phyloP scores from a whole-genome alignment of 345 rosid genomes.

The Boechera stricta region DNA sequence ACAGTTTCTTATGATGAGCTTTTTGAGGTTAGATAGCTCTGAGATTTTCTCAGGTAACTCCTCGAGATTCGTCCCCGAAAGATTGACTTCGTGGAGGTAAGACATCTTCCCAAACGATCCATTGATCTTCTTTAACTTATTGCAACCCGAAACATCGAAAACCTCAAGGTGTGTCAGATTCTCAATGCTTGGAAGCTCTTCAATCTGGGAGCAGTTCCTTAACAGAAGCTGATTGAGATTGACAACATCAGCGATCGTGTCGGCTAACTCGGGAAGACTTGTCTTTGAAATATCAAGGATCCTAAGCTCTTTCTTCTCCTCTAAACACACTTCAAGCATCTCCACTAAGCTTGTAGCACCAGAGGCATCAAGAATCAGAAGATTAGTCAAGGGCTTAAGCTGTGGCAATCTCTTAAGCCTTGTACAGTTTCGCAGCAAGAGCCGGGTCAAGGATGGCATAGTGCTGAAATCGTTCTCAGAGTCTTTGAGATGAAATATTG shows the following conservation, averaged over 20 bases:
- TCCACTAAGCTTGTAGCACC: slow-evolving; percentile 44
- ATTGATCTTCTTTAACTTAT: slow-evolving; percentile 12
- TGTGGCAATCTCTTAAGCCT: slow-evolving; percentile 40
- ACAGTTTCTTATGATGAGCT: slow-evolving; percentile 14
- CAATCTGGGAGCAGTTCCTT: slow-evolving; percentile 47
- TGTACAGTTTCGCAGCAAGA: slow-evolving; percentile 41
- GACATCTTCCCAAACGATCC: slow-evolving; percentile 47
- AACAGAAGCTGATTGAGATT: slow-evolving; percentile 48
- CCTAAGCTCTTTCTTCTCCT: slow-evolving; percentile 41
- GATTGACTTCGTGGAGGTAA: slow-evolving; percentile 49
- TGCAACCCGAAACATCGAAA: slow-evolving; percentile 38
- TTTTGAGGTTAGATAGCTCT: not conserved
- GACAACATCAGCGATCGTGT: slow-evolving; percentile 28
- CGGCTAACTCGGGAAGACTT: slow-evolving; percentile 41
- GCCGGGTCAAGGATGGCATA: slow-evolving; percentile 28
- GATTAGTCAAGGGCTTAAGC: slow-evolving; percentile 31
- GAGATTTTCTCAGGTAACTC: not conserved
- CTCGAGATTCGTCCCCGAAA: slow-evolving; percentile 48
- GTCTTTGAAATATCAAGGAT: slow-evolving; percentile 56
- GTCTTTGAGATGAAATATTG: slow-evolving; percentile 46
- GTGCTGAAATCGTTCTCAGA: not conserved
- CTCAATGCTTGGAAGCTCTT: slow-evolving; percentile 40
- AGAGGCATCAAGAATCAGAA: slow-evolving; percentile 50
- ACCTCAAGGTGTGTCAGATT: slow-evolving; percentile 32
- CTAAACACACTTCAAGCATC: slow-evolving; percentile 48